Conservation (phyloP, 305 asterid species). For the Rubia occidens region DNA sequence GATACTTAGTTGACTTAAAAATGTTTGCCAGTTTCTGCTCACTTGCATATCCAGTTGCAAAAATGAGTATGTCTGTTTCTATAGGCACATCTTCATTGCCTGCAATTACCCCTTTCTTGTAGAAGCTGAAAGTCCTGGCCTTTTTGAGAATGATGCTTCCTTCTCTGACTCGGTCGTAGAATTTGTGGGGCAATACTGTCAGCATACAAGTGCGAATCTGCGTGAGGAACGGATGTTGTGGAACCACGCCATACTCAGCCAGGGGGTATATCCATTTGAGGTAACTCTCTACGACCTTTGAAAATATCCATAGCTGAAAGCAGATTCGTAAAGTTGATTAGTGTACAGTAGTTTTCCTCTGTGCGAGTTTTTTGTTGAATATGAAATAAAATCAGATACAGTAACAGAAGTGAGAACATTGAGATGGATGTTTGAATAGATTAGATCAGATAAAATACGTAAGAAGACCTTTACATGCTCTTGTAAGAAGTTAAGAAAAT, state of each 20-base stretch:
- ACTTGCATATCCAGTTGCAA: slow-evolving; percentile 53
- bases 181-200: slow-evolving; percentile 37
- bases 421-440: too few relatives aligned
- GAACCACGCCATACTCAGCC: slow-evolving; percentile 36
- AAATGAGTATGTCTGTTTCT: slow-evolving; percentile 37
- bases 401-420: too few relatives aligned
- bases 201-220: slow-evolving; percentile 47
- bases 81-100: slow-evolving; percentile 15
- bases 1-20: slow-evolving; percentile 33
- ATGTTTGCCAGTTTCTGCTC: slow-evolving; percentile 37
- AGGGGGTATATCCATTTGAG: slow-evolving; percentile 48
- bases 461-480: too few relatives aligned
- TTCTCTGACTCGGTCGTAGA: slow-evolving; percentile 39
- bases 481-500: too few relatives aligned
- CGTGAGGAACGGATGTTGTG: slow-evolving; percentile 33
- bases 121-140: slow-evolving; percentile 22
- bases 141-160: slow-evolving; percentile 43
- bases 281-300: slow-evolving; percentile 35
- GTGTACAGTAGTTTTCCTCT: background rate
- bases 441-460: too few relatives aligned
- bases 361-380: too few relatives aligned
- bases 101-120: slow-evolving; percentile 28
- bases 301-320: slow-evolving; percentile 41
- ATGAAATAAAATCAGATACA: too few relatives aligned
- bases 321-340: background rate